Evolutionary conservation across 305 asterid species (phyloP), one percentile per base, ranked within the genome.

Genomic region (Plantago lanceolata): DNA sequence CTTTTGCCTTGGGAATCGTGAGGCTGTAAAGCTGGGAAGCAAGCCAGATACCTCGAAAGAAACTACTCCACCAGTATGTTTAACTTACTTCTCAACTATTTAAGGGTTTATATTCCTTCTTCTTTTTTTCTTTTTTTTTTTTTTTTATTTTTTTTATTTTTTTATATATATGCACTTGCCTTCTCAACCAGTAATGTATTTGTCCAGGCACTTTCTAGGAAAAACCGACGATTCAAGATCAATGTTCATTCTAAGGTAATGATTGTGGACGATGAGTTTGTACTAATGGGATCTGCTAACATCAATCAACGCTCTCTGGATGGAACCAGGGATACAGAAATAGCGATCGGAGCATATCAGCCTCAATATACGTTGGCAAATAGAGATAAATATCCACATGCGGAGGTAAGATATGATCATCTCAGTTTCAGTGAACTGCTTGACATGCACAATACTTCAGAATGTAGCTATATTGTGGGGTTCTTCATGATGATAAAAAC

Each of bases 1-100:
- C 85, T 87, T 75, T 64, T 87, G 95, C 76, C 90, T 87, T 43
- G 95, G 95, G n/a, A 87, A 72, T 65, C 88, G 93, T 2, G 95
- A 87, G 78, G 82, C 81, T 0, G 75, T 57, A 3, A 44, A 49
- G 52, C 63, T 44, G 21, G 63, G 65, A 51, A 44, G 63, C 44
- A 52, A 53, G 53, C 21, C 60, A 20, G 19, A 40, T 8, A 57
- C 19, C 64, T 35, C 81, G 48, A 19, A 21, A 19, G 77, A 70
- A 63, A 65, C 64, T 53, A 74, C 81, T 57, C 87, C 89, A n/a
- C 85, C 80, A 63, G 95, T 84, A 75, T 59, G 20, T 63, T 28
- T 50, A 53, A 20, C 50, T 17, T 5, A 44, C 20, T 63, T 50
- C 37, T 61, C 62, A 48, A 28, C 12, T 15, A 57, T 31, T 53